Evolutionary conservation across 768 basidiomycete species (phyloP).

Genomic region (Serendipita indica): DNA sequence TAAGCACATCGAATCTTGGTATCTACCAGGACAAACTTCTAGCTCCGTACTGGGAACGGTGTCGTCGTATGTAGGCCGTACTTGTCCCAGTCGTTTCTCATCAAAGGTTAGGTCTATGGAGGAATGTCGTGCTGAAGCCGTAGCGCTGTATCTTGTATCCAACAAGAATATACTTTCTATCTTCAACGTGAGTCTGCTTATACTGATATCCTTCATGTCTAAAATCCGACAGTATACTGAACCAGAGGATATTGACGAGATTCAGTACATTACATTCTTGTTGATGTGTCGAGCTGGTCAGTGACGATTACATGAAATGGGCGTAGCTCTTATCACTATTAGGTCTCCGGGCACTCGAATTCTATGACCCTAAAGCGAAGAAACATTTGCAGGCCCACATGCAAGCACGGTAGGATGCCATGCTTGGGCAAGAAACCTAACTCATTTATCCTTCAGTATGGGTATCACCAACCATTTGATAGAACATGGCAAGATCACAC

Average conservation of each 20-base stretch:
- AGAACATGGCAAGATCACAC: constrained; percentile 32
- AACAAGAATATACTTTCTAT: constrained; percentile 64
- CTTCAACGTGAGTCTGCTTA: constrained; percentile 39
- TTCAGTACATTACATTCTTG: constrained; percentile 69
- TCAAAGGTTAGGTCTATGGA: constrained; percentile 47
- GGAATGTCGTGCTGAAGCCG: constrained; percentile 84
- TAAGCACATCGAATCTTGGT: constrained; percentile 67
- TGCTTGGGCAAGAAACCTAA: not conserved
- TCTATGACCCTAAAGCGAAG: constrained; percentile 61
- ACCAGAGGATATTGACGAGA: constrained; percentile 53
- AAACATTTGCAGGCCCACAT: constrained; percentile 86
- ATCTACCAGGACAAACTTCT: constrained; percentile 73
- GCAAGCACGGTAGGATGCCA: constrained; percentile 56
- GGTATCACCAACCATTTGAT: constrained; percentile 75
- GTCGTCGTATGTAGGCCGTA: constrained; percentile 35
- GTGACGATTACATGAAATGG: not conserved
- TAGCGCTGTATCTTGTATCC: constrained; percentile 64
- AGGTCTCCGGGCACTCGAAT: constrained; percentile 59
- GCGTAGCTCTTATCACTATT: not conserved
- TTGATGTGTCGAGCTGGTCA: constrained; percentile 66
- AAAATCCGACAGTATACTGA: constrained; percentile 41
- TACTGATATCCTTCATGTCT: not conserved
- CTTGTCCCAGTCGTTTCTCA: not conserved
- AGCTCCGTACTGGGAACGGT: constrained; percentile 74
- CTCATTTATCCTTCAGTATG: constrained; percentile 30